Evolutionary conservation across 176 grass and related monocot genomes (phyloP).

Genomic region (Cenchrus fungigraminus): DNA sequence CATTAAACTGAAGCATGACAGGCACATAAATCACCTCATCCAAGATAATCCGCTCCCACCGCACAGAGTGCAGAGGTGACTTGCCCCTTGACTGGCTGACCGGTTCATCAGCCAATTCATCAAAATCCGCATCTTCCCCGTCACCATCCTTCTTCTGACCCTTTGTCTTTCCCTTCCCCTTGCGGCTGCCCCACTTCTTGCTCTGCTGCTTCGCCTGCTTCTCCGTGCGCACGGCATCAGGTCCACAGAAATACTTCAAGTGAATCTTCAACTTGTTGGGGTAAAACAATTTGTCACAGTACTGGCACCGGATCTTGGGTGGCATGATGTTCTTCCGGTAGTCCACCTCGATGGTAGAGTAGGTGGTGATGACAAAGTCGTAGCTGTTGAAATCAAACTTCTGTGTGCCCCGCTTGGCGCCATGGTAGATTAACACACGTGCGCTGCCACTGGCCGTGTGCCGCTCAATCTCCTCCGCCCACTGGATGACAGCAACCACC

Average conservation of each 20-base stretch:
- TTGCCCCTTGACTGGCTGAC: conserved; percentile 35
- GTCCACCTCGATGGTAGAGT: conserved; percentile 81
- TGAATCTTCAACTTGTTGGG: conserved; percentile 52
- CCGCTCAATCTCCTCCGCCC: conserved; percentile 77
- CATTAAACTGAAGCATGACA: conserved; percentile 6
- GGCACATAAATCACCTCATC: conserved; percentile 74
- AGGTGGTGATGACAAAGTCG: conserved; percentile 90
- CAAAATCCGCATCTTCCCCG: conserved; percentile 11
- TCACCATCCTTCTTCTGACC: conserved; percentile 23
- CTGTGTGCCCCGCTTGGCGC: conserved; percentile 37
- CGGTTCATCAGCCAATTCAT: conserved; percentile 14
- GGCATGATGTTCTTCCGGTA: conserved; percentile 90
- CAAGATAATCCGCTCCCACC: conserved; percentile 88
- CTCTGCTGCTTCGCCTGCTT: conserved; percentile 83
- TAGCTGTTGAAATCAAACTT: conserved; percentile 59
- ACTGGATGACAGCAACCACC: conserved; percentile 85
- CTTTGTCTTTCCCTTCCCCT: conserved; percentile 11
- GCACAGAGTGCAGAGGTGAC: conserved; percentile 77
- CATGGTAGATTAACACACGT: conserved; percentile 68
- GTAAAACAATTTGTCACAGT: conserved; percentile 59
- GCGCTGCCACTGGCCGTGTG: conserved; percentile 64
- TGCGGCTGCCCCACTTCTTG: conserved; percentile 48
- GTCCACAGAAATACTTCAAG: conserved; percentile 80
- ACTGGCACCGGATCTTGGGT: conserved; percentile 65
- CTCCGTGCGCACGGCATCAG: conserved; percentile 72